Base-by-base conservation (phyloP, 1,284 basidiomycete genomes). In the Farysia itapuensis region DNA sequence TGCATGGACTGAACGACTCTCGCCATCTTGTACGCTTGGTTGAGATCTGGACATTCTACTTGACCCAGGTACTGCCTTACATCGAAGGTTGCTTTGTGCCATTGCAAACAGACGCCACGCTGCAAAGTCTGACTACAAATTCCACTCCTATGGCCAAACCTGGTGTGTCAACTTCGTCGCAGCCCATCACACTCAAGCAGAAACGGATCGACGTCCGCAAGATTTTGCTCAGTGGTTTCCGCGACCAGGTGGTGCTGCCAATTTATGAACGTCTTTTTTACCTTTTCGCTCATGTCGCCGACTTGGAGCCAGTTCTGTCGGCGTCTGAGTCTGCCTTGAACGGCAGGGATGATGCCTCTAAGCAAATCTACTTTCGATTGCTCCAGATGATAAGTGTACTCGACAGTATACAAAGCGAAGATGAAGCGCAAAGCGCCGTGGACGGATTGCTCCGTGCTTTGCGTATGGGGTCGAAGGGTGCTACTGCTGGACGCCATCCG, bases 11-110 rank as follows among this genome's bases (percentile, higher is more conserved):
- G 1, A 66, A 75, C 16, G 73, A 74, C 35, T 83, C 86, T 35
- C 83, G 85, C 63, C 81, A 96, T 4, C 79, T 93, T 14, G 80
- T 81, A 1, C 82, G 89, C 8, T 81, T 94, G 9, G 88, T 90
- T 1, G 90, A 94, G 63, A 82, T 89, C 13, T 97, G 93, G 93
- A 84, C 82, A 5, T 93, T 94, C 80, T 96, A 95, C 79, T 95
- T 90, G 86, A 87, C 89, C 58, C 86, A 90, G 54, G 85, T 96
- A 16, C 79, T 97, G 1, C 90, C 92, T 1, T 93, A 91, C 72
- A 80, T 91, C 30, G 89, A 92, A 81, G 81, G 79, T 18, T 78
- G 80, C 50, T 81, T 82, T 47, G 72, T 82, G 15, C 81, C 81
- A 0, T 40, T 79, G 0, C 66, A 71, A 5, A 73, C 72, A 12